These are phyloP conservation scores for Talaromyces pinophilus DNA, from an alignment of 2,329 filamentous ascomycete species.

Conservation along the genomic window DNA sequence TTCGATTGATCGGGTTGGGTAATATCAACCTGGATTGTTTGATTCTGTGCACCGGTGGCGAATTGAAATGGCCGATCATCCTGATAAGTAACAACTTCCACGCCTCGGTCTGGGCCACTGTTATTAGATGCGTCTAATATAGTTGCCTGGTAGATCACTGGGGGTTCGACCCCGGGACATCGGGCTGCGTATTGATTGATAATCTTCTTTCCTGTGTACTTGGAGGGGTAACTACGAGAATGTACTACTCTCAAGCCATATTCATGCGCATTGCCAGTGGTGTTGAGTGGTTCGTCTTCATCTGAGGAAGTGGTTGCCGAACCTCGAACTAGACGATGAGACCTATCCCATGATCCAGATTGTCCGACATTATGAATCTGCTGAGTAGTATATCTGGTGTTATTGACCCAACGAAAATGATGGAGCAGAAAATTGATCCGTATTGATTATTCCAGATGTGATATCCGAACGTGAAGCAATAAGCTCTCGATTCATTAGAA, in stretches of 20 bases:
- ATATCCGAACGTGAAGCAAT: background rate
- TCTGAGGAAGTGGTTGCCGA: no score
- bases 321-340: no score
- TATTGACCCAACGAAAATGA: background rate
- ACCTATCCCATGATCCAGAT: background rate
- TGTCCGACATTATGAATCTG: background rate
- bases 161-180: background rate
- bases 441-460: background rate
- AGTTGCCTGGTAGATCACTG: background rate
- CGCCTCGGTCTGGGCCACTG: background rate
- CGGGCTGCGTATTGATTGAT: background rate
- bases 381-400: background rate
- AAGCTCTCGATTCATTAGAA: background rate
- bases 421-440: background rate
- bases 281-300: background rate
- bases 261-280: background rate
- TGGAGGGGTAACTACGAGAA: background rate
- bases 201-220: background rate
- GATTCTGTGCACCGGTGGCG: background rate
- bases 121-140: background rate
- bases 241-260: background rate
- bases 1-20: background rate
- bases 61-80: conserved; percentile 1
- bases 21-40: background rate
- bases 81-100: background rate